These are phyloP conservation scores for Emmonsiellopsis sp. DNA, from an alignment of 2,329 filamentous ascomycete genomes.

Conservation along the genomic window DNA sequence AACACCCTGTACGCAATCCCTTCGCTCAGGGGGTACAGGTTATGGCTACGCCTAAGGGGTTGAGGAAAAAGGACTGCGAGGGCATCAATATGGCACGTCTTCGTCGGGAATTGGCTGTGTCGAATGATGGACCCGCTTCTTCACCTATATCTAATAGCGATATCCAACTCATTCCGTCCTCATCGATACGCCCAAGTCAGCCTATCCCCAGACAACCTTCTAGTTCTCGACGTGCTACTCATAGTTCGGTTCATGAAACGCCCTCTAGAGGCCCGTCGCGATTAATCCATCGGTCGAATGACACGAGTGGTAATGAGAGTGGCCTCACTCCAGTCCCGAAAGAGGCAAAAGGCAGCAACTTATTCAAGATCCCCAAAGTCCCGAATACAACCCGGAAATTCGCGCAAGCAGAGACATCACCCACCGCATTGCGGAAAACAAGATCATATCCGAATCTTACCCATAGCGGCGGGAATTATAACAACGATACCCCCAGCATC, in stretches of 20 bases:
- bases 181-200: conserved; percentile 20
- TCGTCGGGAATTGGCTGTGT: conserved; percentile 19
- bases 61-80: conserved; percentile 11
- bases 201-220: conserved; percentile 17
- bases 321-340: conserved; percentile 1
- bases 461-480: background rate
- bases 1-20: conserved; percentile 34
- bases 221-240: conserved; percentile 7
- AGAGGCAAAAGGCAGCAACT: background rate
- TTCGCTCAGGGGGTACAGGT: conserved; percentile 38
- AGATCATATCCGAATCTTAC: conserved; percentile 10
- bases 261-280: conserved; percentile 21
- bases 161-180: conserved; percentile 24
- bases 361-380: conserved; percentile 2
- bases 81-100: conserved; percentile 19
- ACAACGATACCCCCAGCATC: conserved; percentile 15
- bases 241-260: conserved; percentile 24
- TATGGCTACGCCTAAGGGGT: conserved; percentile 36
- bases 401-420: conserved; percentile 1
- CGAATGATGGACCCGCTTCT: conserved; percentile 20
- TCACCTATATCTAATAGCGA: conserved; percentile 21
- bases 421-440: conserved; percentile 5
- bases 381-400: background rate
- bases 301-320: background rate
- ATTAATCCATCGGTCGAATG: background rate